These are phyloP conservation scores for Hsuehochloa calcarea DNA, from an alignment of 176 grass and related monocot genomes.

Conservation along the genomic window DNA sequence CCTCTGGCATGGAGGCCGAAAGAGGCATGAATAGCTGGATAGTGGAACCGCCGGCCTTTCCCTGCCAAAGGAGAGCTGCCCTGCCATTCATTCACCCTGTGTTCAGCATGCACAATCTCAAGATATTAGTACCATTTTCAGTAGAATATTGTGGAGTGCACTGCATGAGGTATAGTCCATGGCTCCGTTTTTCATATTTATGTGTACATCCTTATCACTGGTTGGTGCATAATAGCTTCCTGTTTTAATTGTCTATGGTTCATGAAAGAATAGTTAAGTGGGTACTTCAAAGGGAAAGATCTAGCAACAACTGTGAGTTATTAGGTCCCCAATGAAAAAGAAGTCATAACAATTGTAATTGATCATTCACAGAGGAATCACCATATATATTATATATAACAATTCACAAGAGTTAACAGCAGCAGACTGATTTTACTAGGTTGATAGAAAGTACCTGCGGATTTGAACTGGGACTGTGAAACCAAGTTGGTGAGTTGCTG, in stretches of 20 bases:
- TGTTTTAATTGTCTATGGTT: not conserved
- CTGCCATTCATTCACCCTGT: conserved; percentile 52
- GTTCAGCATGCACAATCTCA: not conserved
- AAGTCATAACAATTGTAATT: not conserved
- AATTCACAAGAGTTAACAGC: not conserved
- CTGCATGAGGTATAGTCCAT: conserved; percentile 21
- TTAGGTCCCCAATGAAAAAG: not conserved
- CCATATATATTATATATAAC: not conserved
- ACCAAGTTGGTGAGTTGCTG: not conserved
- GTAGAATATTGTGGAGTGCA: not conserved
- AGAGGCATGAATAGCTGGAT: not conserved
- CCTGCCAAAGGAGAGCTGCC: conserved; percentile 76
- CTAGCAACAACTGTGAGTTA: not conserved
- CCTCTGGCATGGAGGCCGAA: conserved; percentile 40
- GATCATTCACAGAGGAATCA: not conserved
- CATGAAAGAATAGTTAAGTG: not conserved
- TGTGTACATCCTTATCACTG: not conserved
- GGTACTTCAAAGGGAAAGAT: not conserved
- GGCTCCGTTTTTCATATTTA: not conserved
- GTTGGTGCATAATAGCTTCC: not conserved
- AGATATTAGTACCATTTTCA: not conserved
- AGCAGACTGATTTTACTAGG: not conserved
- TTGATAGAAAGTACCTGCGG: not conserved
- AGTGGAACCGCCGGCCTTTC: not conserved
- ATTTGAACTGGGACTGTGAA: not conserved